Conservation (phyloP, 2,329 filamentous ascomycete genomes). For the Aspergillus fumigatus region DNA sequence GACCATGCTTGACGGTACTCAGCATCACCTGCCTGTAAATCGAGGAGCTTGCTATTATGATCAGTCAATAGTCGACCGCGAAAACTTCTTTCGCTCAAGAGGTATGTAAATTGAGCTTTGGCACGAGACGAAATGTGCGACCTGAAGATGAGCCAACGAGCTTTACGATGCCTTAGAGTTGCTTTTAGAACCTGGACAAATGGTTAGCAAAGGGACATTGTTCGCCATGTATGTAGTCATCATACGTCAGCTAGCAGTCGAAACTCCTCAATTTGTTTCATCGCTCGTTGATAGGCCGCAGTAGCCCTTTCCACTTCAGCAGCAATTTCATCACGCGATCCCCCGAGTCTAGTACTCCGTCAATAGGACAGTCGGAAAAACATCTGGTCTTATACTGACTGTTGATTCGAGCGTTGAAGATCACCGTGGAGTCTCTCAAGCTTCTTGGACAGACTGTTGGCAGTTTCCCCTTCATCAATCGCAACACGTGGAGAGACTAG, state of each 20-base stretch:
- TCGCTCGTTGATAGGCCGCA: conserved; percentile 33
- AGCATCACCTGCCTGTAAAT: conserved; percentile 59
- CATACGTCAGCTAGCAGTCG: conserved; percentile 38
- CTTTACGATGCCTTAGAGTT: conserved; percentile 64
- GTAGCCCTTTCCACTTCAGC: conserved; percentile 39
- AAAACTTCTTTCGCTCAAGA: conserved; percentile 85
- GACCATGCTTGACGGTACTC: background rate
- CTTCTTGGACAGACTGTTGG: conserved; percentile 47
- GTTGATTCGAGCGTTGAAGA: conserved; percentile 53
- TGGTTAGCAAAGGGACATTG: conserved; percentile 1
- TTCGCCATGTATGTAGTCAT: conserved; percentile 1
- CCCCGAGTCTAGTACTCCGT: conserved; percentile 49
- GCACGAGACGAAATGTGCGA: conserved; percentile 80
- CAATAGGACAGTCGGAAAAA: conserved; percentile 14
- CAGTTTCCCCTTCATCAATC: conserved; percentile 62
- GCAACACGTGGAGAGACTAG: conserved; percentile 55
- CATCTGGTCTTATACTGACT: conserved; percentile 28
- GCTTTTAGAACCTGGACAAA: conserved; percentile 47
- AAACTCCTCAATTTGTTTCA: conserved; percentile 35
- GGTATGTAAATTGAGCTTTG: conserved; percentile 78
- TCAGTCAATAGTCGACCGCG: conserved; percentile 75
- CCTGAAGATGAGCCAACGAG: conserved; percentile 77
- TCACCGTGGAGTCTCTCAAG: conserved; percentile 53
- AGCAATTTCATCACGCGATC: conserved; percentile 61
- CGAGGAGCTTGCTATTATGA: conserved; percentile 68